Percentiles rank a stretch among this genome's conserved stretches.
phyloP scores from a whole-genome alignment of 2,329 filamentous ascomycete genomes.

The Aureobasidium pullulans region DNA sequence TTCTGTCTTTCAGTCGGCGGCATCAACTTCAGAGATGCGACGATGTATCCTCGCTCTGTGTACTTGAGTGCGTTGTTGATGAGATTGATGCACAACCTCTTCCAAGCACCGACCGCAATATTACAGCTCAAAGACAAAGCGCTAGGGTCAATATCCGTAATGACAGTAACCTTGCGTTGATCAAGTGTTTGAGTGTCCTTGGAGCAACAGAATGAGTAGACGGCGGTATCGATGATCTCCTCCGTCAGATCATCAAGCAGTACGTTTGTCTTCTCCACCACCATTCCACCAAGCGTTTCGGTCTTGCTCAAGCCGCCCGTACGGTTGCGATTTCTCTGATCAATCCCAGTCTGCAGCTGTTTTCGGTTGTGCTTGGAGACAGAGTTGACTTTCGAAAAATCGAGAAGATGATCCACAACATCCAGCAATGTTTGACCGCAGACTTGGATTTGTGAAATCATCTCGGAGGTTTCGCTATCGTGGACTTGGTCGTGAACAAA shows the following conservation, averaged over 20 bases:
- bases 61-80: conserved; percentile 41
- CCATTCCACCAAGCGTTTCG: conserved; percentile 8
- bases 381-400: conserved; percentile 33
- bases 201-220: conserved; percentile 7
- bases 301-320: not conserved
- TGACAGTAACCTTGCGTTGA: conserved; percentile 1
- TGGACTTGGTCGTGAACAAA: conserved; percentile 37
- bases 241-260: not conserved
- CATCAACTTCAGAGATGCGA: not conserved
- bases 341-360: not conserved
- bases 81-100: conserved; percentile 19
- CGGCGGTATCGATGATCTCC: conserved; percentile 3
- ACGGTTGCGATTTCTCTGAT: not conserved
- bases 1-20: not conserved
- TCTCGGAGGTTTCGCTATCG: conserved; percentile 29
- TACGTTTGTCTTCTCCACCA: conserved; percentile 4
- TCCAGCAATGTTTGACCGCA: conserved; percentile 43
- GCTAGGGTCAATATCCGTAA: conserved; percentile 3
- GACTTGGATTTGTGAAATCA: conserved; percentile 37
- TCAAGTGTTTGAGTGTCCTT: not conserved
- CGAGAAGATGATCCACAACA: conserved; percentile 28
- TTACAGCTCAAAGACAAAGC: conserved; percentile 1
- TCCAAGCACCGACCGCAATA: conserved; percentile 6
- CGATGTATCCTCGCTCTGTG: conserved; percentile 31
- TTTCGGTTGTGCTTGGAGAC: not conserved